A percentile compares a stretch with the other conserved stretches of the same genome.
These are phyloP conservation scores for Trichoderma harzianum DNA, from an alignment of 2,329 filamentous ascomycete species.

Conservation along the genomic window DNA sequence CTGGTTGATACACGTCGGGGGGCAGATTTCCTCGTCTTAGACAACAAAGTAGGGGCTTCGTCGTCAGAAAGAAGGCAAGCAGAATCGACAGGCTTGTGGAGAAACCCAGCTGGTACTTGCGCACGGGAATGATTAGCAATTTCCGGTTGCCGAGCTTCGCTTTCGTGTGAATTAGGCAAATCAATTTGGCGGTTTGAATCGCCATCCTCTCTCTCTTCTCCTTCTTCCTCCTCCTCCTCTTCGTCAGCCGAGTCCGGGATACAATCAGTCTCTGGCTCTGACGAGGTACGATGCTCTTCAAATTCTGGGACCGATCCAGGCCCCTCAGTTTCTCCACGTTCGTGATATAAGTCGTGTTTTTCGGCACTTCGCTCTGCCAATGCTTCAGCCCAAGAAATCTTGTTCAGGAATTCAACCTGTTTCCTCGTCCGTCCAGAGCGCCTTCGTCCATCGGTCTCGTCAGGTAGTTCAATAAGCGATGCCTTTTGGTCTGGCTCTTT, in stretches of 20 bases:
- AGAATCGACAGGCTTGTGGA: conserved; percentile 11
- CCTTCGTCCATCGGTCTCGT: conserved; percentile 20
- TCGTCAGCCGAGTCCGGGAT: conserved; percentile 10
- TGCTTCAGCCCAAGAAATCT: conserved; percentile 30
- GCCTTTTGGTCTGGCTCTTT: not conserved
- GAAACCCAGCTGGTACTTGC: not conserved
- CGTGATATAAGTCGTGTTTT: conserved; percentile 19
- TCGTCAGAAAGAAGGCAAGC: conserved; percentile 35
- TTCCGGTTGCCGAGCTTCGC: conserved; percentile 12
- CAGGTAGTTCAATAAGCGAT: conserved; percentile 11
- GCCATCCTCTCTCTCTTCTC: not conserved
- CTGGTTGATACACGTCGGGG: not conserved
- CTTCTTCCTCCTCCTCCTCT: not conserved
- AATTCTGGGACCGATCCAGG: not conserved
- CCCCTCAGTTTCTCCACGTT: conserved; percentile 12
- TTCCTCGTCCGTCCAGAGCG: conserved; percentile 30
- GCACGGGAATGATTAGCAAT: not conserved
- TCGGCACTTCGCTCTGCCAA: conserved; percentile 17
- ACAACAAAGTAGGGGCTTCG: conserved; percentile 32
- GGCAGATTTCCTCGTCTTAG: conserved; percentile 12
- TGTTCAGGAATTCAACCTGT: conserved; percentile 30
- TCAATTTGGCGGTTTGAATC: not conserved
- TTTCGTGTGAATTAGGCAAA: conserved; percentile 1
- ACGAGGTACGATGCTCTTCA: not conserved
- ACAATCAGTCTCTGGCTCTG: conserved; percentile 1